phyloP scores from a whole-genome alignment of 1,284 basidiomycete genomes.

The Rhizoctonia solani region DNA sequence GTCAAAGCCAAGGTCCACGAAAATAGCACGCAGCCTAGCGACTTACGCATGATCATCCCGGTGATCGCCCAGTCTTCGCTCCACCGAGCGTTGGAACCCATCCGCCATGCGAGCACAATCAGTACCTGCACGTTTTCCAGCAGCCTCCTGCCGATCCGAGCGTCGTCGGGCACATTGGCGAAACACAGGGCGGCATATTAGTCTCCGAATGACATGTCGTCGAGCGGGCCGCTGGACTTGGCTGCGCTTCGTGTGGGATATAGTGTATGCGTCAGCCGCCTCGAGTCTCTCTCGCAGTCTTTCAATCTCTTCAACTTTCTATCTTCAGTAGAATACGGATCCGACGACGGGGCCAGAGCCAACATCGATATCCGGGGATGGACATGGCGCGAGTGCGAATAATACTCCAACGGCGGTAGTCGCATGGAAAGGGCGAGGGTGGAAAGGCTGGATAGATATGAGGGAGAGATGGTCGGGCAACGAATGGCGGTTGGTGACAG shows the following conservation, averaged over 20 bases:
- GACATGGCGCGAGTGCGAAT: conserved; percentile 41
- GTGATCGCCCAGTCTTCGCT: conserved; percentile 30
- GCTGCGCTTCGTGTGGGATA: background rate
- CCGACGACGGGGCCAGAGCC: conserved; percentile 29
- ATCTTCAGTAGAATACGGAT: conserved; percentile 16
- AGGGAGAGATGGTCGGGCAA: conserved; percentile 47
- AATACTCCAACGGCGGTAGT: conserved; percentile 48
- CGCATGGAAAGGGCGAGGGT: conserved; percentile 46
- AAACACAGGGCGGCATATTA: conserved; percentile 25
- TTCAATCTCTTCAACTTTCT: conserved; percentile 18
- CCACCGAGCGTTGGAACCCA: conserved; percentile 24
- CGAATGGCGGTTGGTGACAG: conserved; percentile 45
- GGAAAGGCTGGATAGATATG: conserved; percentile 48
- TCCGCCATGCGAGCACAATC: conserved; percentile 24
- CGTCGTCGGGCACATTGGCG: conserved; percentile 26
- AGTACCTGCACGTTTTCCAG: conserved; percentile 17
- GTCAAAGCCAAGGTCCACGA: background rate
- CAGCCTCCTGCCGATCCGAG: conserved; percentile 7
- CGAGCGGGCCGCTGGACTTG: background rate
- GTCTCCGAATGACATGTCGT: conserved; percentile 24
- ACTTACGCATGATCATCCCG: conserved; percentile 34
- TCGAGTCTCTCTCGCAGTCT: background rate
- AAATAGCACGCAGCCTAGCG: too few species aligned
- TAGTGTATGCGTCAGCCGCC: conserved; percentile 7
- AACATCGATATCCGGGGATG: conserved; percentile 19